phyloP scores from a whole-genome alignment of 1,284 basidiomycete species.

The Sporisorium graminicola region DNA sequence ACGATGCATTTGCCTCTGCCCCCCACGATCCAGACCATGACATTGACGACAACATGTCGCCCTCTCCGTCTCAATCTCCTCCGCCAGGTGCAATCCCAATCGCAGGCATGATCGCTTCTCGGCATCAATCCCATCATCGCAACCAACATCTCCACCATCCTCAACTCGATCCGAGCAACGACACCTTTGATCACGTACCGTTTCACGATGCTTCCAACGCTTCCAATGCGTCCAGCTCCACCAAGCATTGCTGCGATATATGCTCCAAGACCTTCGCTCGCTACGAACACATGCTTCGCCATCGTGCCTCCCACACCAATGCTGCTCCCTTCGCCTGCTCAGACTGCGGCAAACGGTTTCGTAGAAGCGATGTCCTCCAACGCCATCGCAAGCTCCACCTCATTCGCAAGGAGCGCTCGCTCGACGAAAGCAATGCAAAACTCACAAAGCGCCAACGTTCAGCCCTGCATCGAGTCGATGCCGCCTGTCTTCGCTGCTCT shows the following conservation, averaged over 20 bases:
- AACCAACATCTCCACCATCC: too few species aligned
- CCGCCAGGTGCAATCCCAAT: too few species aligned
- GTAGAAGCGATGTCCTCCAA: conserved; percentile 25
- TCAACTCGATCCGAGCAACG: too few species aligned
- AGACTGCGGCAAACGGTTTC: conserved; percentile 22
- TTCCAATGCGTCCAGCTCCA: too few species aligned
- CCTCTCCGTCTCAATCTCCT: too few species aligned
- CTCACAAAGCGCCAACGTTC: conserved; percentile 23
- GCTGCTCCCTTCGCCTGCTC: conserved; percentile 14
- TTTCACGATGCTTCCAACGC: too few species aligned
- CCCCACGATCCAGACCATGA: too few species aligned
- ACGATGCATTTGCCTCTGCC: too few species aligned
- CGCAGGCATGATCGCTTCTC: too few species aligned
- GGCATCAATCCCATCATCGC: too few species aligned
- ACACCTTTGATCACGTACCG: too few species aligned
- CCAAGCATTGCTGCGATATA: conserved; percentile 19
- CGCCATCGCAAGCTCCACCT: conserved; percentile 17
- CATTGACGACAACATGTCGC: too few species aligned
- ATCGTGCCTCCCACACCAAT: conserved; percentile 26
- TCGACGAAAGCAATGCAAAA: conserved; percentile 10
- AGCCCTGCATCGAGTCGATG: conserved; percentile 17
- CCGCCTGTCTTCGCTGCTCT: conserved; percentile 25
- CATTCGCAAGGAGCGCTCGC: conserved; percentile 11
- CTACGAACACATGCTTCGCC: conserved; percentile 30
- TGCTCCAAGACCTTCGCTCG: conserved; percentile 25